phyloP scores from a whole-genome alignment of 306 rosid species.

The Cucurbita argyrosperma region DNA sequence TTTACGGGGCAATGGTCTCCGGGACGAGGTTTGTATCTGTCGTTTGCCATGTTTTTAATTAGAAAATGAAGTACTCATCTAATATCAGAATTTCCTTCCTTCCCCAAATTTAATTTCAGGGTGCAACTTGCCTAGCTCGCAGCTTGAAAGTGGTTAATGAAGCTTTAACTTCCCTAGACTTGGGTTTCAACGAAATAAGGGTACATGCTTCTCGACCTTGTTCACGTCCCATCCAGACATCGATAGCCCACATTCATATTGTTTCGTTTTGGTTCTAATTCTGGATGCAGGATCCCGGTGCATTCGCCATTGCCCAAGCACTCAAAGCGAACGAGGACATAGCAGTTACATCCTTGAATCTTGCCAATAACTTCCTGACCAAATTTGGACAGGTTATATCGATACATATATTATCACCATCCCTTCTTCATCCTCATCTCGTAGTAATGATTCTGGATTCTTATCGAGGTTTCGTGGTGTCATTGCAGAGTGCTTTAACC shows the following conservation, averaged over 20 bases:
- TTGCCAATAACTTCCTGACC: slow-evolving; percentile 76
- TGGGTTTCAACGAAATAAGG: slow-evolving; percentile 95
- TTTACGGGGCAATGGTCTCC: slow-evolving; percentile 79
- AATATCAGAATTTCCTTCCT: neutral
- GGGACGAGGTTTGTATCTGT: slow-evolving; percentile 60
- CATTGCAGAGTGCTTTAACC: slow-evolving; percentile 71
- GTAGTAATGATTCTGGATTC: neutral
- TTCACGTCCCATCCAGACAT: neutral
- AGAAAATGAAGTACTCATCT: neutral
- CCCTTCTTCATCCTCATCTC: neutral
- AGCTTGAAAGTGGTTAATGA: slow-evolving; percentile 97
- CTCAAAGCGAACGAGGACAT: slow-evolving; percentile 86
- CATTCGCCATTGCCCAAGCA: slow-evolving; percentile 97
- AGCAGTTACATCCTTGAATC: slow-evolving; percentile 59
- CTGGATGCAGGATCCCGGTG: slow-evolving; percentile 76
- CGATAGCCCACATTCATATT: neutral
- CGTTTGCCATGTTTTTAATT: neutral
- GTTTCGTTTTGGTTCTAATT: neutral
- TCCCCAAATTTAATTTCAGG: slow-evolving; percentile 34
- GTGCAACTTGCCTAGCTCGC: slow-evolving; percentile 83
- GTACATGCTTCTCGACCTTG: slow-evolving; percentile 13
- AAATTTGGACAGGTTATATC: slow-evolving; percentile 92
- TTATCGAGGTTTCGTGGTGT: slow-evolving; percentile 3
- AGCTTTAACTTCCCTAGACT: slow-evolving; percentile 77
- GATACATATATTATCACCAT: neutral